Evolutionary conservation across 2,329 filamentous ascomycete species (phyloP).

Genomic region (Leptographium wingfieldii): DNA sequence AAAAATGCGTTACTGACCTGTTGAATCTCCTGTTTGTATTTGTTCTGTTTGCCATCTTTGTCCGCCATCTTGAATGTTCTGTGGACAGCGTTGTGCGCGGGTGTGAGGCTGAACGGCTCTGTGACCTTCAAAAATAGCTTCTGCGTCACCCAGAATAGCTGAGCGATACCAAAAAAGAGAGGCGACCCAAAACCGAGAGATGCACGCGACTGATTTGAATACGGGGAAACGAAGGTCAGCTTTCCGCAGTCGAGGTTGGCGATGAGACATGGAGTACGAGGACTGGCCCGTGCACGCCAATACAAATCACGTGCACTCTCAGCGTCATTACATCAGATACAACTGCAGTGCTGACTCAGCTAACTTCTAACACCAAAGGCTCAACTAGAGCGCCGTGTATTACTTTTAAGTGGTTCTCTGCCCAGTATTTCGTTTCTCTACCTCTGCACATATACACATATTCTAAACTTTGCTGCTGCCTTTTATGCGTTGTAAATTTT

Average conservation of each 20-base stretch:
- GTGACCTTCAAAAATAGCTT: background rate
- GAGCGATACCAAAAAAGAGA: background rate
- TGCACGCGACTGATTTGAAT: background rate
- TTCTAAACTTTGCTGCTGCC: no score
- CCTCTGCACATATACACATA: no score
- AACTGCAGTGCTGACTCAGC: no score
- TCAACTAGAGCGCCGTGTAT: no score
- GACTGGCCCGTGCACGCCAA: background rate
- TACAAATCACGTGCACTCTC: background rate
- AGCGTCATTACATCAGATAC: no score
- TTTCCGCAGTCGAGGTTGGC: background rate
- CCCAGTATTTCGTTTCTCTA: background rate
- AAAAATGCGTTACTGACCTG: constrained; percentile 48
- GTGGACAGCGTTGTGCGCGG: background rate
- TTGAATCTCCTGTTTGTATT: constrained; percentile 97
- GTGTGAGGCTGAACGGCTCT: background rate
- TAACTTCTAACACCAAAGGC: no score
- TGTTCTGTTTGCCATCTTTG: constrained; percentile 54
- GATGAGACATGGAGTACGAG: background rate
- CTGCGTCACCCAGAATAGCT: background rate
- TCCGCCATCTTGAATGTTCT: constrained; percentile 51
- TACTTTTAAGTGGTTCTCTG: background rate
- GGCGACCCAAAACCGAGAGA: background rate
- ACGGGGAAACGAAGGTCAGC: background rate
- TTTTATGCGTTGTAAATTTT: constrained; percentile 12